Evolutionary conservation across 345 rosid genomes (phyloP).

Genomic region (Boechera divaricarpa): DNA sequence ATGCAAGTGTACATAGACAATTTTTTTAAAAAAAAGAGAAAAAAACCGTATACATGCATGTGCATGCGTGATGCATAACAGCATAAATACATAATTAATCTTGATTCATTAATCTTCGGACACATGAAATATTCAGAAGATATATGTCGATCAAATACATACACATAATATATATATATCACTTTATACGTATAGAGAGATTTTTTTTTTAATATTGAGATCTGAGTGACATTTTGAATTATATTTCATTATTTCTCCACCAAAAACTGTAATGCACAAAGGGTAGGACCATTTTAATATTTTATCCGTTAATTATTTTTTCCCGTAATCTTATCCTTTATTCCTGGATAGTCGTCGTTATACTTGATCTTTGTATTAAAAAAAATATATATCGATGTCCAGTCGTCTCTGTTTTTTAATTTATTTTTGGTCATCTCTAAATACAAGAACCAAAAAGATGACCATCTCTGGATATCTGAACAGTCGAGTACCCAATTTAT

Average conservation of each 20-base stretch:
- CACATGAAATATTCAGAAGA: neutral
- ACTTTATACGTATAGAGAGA: neutral
- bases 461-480: too few relatives aligned
- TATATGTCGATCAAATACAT: neutral
- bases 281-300: constrained; percentile 24
- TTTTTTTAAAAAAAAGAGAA: too few relatives aligned
- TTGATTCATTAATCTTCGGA: neutral
- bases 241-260: neutral
- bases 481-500: too few relatives aligned
- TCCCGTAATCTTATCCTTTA: constrained; percentile 12
- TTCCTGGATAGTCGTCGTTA: constrained; percentile 8
- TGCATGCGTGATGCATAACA: neutral
- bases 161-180: neutral
- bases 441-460: too few relatives aligned
- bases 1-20: too few relatives aligned
- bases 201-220: neutral
- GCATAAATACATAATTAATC: neutral
- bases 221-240: constrained; percentile 11
- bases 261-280: constrained; percentile 8
- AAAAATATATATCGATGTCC: neutral
- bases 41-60: too few relatives aligned
- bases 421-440: too few relatives aligned
- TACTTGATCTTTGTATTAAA: neutral
- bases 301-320: neutral
- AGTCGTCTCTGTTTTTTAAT: neutral